Base-by-base conservation (phyloP, 306 rosid genomes). In the Crotalaria pallida region DNA sequence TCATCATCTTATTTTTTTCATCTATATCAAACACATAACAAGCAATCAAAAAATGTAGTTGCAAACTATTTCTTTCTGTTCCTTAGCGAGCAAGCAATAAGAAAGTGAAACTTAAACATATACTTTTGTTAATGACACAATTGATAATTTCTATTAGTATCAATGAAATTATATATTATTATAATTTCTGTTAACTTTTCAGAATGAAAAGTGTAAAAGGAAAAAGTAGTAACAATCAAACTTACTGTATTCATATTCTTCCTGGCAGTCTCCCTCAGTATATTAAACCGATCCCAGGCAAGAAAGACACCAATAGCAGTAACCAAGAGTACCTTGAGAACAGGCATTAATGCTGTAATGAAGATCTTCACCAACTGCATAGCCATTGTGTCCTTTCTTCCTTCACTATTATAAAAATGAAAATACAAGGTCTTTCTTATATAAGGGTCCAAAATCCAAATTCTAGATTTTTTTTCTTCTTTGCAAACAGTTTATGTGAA, bases 321-420 rank as follows among this genome's bases (percentile, higher is more conserved):
- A 65, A 75, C 15, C 1, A 75, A 7, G 7, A 75, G 79, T 23
- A 75, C 68, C 61, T 75, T 65, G 5, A 75, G 73, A 45, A 75
- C 68, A 9, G 73, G 73, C 68, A 75, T 66, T 29, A 75, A 33
- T 57, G 79, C 73, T 19, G 67, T 57, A 2, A 66, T 4, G 11
- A 75, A 75, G 21, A 75, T 60, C 31, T 31, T 48, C 79, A 58
- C 57, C 18, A 66, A 57, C 2, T 75, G 22, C 79, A 75, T n/a
- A n/a, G n/a, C n/a, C n/a, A n/a, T 75, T 4, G 15, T 45, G 41
- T 19, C 67, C 31, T 65, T 43, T 65, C 11, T 55, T 38, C 19
- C 48, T 40, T 52, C 19, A 18, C 63, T 7, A 17, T 16, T 5
- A 60, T 52, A 34, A 8, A 61, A 33, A 18, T 50, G 10, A 11